Base-by-base conservation (phyloP, 2,329 filamentous ascomycete species). In the Graphilbum ipis-grandicollis region DNA sequence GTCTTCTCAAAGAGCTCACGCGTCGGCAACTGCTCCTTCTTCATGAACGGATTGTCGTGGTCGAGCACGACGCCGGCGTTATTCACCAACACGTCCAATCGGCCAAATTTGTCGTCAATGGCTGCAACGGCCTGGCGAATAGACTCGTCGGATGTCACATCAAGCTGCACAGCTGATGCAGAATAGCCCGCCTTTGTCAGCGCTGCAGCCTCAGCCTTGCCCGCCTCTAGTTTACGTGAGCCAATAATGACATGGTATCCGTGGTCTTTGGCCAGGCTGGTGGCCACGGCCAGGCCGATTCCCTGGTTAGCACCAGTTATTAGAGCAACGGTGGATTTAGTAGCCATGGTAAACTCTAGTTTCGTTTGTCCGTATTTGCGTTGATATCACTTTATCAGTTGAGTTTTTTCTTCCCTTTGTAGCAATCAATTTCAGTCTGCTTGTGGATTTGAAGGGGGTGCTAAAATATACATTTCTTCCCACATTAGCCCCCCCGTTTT, bases 221-320 rank as follows among this genome's bases (percentile, higher is more conserved):
- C 54, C 1, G 44, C 43, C 17, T 45, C 35, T 9, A 34, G 25
- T 34, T 52, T 50, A 14, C 55, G 51, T 0, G 50, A 47, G 3
- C 52, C 53, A 5, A 58, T 47, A 10, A 58, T 46, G 18, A 58
- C 50, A 34, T 56, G 53, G 41, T 49, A 53, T 19, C 40, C 38
- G 10, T 50, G 48, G 5, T 44, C 43, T 9, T 34, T 42, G 15
- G 52, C 51, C 4, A 55, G 44, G 26, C 21, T 29, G n/a, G 26
- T 35, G 19, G 35, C 43, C 31, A 37, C 36, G 9, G 41, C 41
- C 23, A 39, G 26, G 9, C 43, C 43, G 41, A 43, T 43, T 31
- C 43, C 43, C 39, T 41, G 39, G 26, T 44, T 44, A 23, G 26
- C 39, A 13, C 39, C 39, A 0, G 35, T 35, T 9, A 40, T n/a